Evolutionary conservation across 495 filamentous ascomycete genomes (phyloP), one percentile per base, ranked within the genome.

Genomic region (Lindgomyces ingoldianus): DNA sequence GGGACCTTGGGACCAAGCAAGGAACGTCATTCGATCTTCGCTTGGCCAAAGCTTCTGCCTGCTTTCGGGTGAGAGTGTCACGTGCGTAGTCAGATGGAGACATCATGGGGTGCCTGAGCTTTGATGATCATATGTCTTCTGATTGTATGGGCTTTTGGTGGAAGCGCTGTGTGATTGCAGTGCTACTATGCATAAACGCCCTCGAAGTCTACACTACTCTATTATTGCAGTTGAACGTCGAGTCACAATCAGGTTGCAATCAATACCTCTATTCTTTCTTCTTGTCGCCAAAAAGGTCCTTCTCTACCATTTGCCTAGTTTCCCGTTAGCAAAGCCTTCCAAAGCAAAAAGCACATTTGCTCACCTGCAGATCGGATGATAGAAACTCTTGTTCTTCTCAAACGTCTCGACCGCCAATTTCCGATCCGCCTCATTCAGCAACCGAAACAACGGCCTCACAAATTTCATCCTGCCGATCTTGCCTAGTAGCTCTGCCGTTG

Each of bases 391-490:
- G 68, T 96, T 86, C 79, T 88, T 88, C 79, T 90, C 81, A 70
- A 96, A 96, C 0, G 93, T 96, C 73, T 84, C 80, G 44, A 91
- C 66, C 8, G 94, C 93, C 71, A 96, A 74, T 27, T 85, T 75
- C 29, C 84, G 79, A 77, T 96, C 88, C 1, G 87, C 81, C 68
- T 85, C 84, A 67, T 87, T 87, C 67, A 98, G 77, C 57, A 82
- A 78, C 64, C 86, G 83, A 78, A 85, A 87, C 74, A 98, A 74
- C 53, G 92, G 89, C 62, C 91, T 82, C 56, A 96, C 91, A 74
- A 93, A 97, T 82, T 98, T 98, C 93, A 98, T 96, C 52, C 94
- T 83, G 3, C 93, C 93, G 64, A 96, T 91, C 16, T 81, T 81
- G 3, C 90, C 88, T 39, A 97, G 79, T 16, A 96, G 79, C 52